Conservation (phyloP, 768 basidiomycete species). For the Lyophyllum decastes region DNA sequence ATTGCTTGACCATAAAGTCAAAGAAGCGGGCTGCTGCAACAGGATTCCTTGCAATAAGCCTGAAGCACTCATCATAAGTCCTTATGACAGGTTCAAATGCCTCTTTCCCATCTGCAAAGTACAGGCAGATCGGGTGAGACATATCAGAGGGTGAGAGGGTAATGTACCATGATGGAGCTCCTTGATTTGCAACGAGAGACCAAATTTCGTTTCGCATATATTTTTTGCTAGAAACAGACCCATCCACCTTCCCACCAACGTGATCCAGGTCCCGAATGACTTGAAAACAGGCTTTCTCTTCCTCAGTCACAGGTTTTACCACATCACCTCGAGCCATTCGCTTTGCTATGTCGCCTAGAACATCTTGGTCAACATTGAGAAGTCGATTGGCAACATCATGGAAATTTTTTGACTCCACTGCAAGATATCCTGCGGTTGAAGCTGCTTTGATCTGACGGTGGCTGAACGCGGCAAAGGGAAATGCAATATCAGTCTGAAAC, state of each 20-base stretch:
- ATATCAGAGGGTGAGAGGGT: slow-evolving; percentile 36
- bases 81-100: slow-evolving; percentile 19
- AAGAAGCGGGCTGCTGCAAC: background rate
- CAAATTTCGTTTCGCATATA: slow-evolving; percentile 22
- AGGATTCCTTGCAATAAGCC: slow-evolving; percentile 19
- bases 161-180: slow-evolving; percentile 36
- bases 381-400: slow-evolving; percentile 14
- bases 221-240: slow-evolving; percentile 24
- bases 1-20: background rate
- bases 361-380: background rate
- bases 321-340: slow-evolving; percentile 2
- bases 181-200: slow-evolving; percentile 18
- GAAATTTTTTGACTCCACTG: slow-evolving; percentile 16
- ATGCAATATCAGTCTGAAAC: slow-evolving; percentile 38
- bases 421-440: slow-evolving; percentile 16
- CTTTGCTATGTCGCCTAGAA: slow-evolving; percentile 13
- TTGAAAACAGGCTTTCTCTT: slow-evolving; percentile 21
- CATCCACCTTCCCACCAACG: slow-evolving; percentile 18
- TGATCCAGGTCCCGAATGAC: slow-evolving; percentile 22
- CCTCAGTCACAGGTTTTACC: slow-evolving; percentile 14
- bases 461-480: slow-evolving; percentile 39
- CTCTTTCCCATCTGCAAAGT: slow-evolving; percentile 28
- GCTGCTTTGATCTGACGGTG: slow-evolving; percentile 34
- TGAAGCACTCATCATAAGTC: background rate
- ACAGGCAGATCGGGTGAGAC: slow-evolving; percentile 33